These are phyloP conservation scores for Chrysochromulina tobinii DNA, from an alignment of 78 protist genomes.

Conservation along the genomic window DNA sequence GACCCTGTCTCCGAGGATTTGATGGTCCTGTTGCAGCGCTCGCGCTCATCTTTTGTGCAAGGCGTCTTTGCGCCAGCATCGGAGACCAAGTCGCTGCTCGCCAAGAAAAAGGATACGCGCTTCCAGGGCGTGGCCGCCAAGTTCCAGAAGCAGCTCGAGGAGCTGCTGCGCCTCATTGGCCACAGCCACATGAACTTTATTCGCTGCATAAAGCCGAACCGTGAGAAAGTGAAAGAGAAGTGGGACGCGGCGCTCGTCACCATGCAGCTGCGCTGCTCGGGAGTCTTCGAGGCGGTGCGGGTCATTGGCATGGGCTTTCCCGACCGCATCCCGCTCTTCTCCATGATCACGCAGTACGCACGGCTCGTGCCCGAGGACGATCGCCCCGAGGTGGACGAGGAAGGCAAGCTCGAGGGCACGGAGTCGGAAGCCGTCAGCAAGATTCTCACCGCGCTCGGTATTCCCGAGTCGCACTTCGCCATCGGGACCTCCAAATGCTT, in stretches of 20 bases:
- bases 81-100: neutral
- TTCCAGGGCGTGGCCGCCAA: neutral
- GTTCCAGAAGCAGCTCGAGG: slow-evolving; percentile 35
- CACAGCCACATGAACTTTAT: slow-evolving; percentile 11
- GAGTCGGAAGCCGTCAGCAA: neutral
- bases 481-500: neutral
- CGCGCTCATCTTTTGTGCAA: neutral
- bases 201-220: slow-evolving; percentile 51
- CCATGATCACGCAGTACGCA: neutral
- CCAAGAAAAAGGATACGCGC: neutral
- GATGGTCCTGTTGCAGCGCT: neutral
- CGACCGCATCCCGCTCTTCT: neutral
- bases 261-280: slow-evolving; percentile 87
- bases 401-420: no score
- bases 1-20: neutral
- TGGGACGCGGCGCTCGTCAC: neutral
- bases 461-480: neutral
- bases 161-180: neutral
- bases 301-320: slow-evolving; percentile 41
- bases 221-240: neutral
- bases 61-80: neutral
- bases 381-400: neutral
- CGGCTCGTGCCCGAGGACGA: neutral
- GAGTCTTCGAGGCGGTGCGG: slow-evolving; percentile 90
- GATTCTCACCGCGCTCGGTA: neutral